Evolutionary conservation across 345 rosid genomes (phyloP), one percentile per base, ranked within the genome.

Genomic region (Triadica sebifera): DNA sequence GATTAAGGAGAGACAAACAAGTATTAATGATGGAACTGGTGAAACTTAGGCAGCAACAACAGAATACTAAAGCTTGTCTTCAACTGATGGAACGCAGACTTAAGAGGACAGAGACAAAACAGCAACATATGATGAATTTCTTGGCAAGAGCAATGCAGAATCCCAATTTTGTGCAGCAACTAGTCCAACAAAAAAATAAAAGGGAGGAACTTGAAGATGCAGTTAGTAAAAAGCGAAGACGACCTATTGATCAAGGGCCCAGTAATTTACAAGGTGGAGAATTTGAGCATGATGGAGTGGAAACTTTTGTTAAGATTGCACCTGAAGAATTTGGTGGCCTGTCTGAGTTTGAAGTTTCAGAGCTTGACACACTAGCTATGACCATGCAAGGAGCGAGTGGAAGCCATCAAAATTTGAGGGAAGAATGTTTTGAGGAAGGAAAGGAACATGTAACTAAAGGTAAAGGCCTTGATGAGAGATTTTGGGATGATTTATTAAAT

Each of bases 71-170:
- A 78, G 79, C 73, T 70, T 76, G 79, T 78, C 81, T 91, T 60
- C 87, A 83, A 62, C 13, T 45, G 38, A 74, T 91, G 84, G 89
- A 89, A 69, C 79, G 86, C 73, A 89, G 85, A 45, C 80, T 89
- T 34, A 85, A 72, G 69, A 89, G 71, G 58, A 86, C 88, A 0
- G 97, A 91, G 76, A 77, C 81, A 29, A 91, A 82, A 67, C 94
- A 91, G 80, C 88, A 82, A 47, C 91, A 87, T 12, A 82, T 91
- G 92, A 86, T 87, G 97, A 78, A 78, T 20, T 91, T 91, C 89
- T 81, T 91, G 70, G 94, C 92, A 38, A 85, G 89, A 13, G 94
- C 91, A 69, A 82, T 89, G 88, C 81, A 80, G 62, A 88, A 88
- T 81, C 92, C 97, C 0, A 79, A 76, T 74, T 89, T 91, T 67